These are phyloP conservation scores for Oxyria digyna DNA, from an alignment of 148 eudicot species.

Conservation along the genomic window DNA sequence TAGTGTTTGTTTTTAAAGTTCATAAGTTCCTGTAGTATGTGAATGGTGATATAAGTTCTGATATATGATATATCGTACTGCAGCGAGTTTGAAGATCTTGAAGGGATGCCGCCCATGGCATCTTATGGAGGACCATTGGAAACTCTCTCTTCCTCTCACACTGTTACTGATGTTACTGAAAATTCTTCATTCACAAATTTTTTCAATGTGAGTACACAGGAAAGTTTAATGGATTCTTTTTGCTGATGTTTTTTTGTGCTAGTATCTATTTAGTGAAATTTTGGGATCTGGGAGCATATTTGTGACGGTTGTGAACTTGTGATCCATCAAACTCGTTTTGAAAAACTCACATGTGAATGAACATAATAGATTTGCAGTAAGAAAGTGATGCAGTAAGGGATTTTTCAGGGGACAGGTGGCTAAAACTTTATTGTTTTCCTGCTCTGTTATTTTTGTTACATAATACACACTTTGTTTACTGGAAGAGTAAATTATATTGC, in stretches of 20 bases:
- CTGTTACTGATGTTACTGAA: constrained; percentile 27
- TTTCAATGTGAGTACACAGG: constrained; percentile 35
- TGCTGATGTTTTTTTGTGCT: background rate
- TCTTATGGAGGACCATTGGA: constrained; percentile 49
- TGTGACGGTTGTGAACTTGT: too few species aligned
- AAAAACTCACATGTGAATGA: background rate
- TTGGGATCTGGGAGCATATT: too few species aligned
- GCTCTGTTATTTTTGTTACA: background rate
- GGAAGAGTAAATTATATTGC: background rate
- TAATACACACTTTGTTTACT: background rate
- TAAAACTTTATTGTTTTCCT: background rate
- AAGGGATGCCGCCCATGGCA: constrained; percentile 39
- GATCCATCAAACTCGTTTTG: background rate
- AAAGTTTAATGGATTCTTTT: background rate
- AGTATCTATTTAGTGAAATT: background rate
- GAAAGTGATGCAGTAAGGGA: background rate
- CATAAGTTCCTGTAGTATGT: background rate
- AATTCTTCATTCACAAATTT: constrained; percentile 42
- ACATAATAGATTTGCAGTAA: background rate
- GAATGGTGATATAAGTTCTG: background rate
- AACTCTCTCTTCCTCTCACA: constrained; percentile 29
- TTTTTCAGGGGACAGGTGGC: background rate
- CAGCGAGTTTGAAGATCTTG: constrained; percentile 71
- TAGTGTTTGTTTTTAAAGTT: background rate
- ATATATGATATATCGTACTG: constrained; percentile 10